A percentile compares a stretch with the other conserved stretches of the same genome.
These are phyloP conservation scores for Multifurca ochricompacta DNA, from an alignment of 768 basidiomycete species.

Conservation along the genomic window DNA sequence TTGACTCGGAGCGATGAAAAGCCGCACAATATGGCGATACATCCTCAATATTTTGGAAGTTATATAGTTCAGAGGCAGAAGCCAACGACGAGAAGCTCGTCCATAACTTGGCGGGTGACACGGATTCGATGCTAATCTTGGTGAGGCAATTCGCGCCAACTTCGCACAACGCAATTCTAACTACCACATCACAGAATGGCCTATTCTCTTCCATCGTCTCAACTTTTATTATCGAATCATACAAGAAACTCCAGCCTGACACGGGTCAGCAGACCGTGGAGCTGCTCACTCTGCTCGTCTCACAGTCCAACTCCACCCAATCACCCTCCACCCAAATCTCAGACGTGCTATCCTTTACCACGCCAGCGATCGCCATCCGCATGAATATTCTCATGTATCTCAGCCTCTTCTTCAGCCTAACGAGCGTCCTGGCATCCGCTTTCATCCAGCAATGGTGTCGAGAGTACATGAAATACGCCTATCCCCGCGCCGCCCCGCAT, in stretches of 20 bases:
- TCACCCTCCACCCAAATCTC: background rate
- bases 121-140: slow-evolving; percentile 17
- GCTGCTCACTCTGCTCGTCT: slow-evolving; percentile 2
- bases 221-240: slow-evolving; percentile 19
- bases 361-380: slow-evolving; percentile 1
- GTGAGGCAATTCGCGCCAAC: background rate
- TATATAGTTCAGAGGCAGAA: slow-evolving; percentile 15
- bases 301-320: background rate
- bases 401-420: slow-evolving; percentile 10
- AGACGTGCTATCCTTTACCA: background rate
- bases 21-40: slow-evolving; percentile 6
- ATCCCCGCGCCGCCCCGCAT: slow-evolving; percentile 1
- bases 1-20: background rate
- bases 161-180: background rate
- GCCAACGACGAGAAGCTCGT: slow-evolving; percentile 10
- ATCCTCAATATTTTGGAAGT: slow-evolving; percentile 16
- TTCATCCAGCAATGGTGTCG: slow-evolving; percentile 18
- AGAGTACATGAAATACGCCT: background rate
- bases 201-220: slow-evolving; percentile 20
- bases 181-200: background rate
- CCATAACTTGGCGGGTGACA: slow-evolving; percentile 14
- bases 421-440: slow-evolving; percentile 9
- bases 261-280: background rate
- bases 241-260: slow-evolving; percentile 11
- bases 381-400: slow-evolving; percentile 13